Conservation (phyloP, 225 moss, liverwort and hornwort genomes). For the Pseudisothecium myosuroides region DNA sequence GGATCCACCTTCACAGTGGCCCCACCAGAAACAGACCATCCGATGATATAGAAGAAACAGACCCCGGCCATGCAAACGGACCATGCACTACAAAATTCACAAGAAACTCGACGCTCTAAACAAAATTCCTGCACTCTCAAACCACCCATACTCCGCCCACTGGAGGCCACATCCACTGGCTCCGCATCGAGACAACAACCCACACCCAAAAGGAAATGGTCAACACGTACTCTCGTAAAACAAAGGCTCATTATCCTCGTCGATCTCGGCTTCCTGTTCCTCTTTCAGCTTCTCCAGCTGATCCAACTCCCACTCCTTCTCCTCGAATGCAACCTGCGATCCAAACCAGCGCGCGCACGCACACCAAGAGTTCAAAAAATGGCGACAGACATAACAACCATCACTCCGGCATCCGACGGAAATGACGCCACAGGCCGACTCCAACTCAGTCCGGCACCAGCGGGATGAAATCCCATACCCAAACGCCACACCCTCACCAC, state of each 20-base stretch:
- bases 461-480: background rate
- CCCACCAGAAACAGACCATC: background rate
- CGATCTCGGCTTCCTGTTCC: constrained; percentile 97
- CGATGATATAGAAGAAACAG: background rate
- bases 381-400: background rate
- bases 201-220: background rate
- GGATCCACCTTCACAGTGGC: background rate
- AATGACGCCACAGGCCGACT: background rate
- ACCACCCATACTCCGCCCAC: background rate
- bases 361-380: background rate
- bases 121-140: background rate
- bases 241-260: constrained; percentile 94
- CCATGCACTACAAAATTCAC: background rate
- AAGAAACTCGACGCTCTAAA: background rate
- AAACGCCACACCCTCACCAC: background rate
- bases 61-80: background rate
- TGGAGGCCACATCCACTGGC: background rate
- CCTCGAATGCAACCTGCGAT: constrained; percentile 59
- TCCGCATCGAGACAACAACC: background rate
- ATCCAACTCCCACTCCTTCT: constrained; percentile 97
- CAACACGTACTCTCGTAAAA: constrained; percentile 76
- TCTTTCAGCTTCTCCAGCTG: constrained; percentile 98
- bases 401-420: background rate
- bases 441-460: background rate
- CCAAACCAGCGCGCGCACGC: background rate